A percentile compares a stretch with the other conserved stretches of the same genome.
phyloP scores from a whole-genome alignment of 164 flowering plant genomes.

The Umbilicus rupestris region DNA sequence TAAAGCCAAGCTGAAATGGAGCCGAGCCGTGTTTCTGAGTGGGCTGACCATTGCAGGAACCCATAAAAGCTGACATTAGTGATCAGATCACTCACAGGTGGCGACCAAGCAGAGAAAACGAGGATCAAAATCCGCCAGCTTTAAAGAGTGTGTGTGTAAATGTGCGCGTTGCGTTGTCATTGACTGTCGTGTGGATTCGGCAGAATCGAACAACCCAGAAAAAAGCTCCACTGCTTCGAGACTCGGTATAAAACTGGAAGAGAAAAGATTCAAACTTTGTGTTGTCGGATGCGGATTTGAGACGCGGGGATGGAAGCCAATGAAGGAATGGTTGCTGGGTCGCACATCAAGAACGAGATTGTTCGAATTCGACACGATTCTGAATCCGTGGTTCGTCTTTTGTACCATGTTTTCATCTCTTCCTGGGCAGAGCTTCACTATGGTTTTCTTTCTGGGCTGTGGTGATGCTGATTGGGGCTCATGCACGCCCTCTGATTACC shows the following conservation, averaged over 20 bases:
- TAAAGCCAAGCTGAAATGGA: background rate
- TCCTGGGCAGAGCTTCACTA: constrained; percentile 1
- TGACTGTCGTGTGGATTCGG: background rate
- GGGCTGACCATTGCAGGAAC: background rate
- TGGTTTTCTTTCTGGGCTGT: background rate
- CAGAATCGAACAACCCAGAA: background rate
- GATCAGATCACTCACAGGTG: background rate
- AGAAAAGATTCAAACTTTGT: background rate
- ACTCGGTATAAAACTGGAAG: background rate
- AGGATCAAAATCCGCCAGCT: background rate
- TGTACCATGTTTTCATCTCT: background rate
- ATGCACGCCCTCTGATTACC: background rate
- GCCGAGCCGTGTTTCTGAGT: background rate
- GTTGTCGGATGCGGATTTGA: background rate
- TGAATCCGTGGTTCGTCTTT: constrained; percentile 56
- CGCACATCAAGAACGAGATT: constrained; percentile 68
- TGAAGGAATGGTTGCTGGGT: constrained; percentile 92
- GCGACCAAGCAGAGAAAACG: too few species aligned
- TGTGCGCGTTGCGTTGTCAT: background rate
- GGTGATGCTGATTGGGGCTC: background rate
- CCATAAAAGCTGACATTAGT: background rate
- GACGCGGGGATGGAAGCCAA: constrained; percentile 49
- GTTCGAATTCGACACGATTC: constrained; percentile 79
- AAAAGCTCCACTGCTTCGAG: background rate
- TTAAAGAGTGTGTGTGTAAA: background rate